Percentiles rank a stretch among this genome's conserved stretches.
phyloP scores from a whole-genome alignment of 768 basidiomycete species.

The Boletus reticulatus region DNA sequence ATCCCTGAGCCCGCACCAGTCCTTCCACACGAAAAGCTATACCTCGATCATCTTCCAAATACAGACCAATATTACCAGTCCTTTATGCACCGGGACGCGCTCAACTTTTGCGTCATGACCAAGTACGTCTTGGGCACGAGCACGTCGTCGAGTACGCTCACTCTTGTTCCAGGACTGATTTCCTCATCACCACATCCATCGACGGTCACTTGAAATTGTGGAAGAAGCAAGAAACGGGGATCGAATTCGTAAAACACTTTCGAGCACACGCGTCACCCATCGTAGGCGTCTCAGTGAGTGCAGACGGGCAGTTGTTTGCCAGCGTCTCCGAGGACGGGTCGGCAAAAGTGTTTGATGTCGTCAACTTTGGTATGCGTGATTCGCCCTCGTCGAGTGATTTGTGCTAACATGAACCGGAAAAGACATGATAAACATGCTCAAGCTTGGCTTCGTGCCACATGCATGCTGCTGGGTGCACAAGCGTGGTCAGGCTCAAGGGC shows the following conservation, averaged over 20 bases:
- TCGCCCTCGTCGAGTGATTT: background rate
- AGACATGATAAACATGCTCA: constrained; percentile 99
- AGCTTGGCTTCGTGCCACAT: constrained; percentile 80
- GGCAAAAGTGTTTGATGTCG: constrained; percentile 95
- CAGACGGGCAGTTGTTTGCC: constrained; percentile 90
- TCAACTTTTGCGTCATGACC: constrained; percentile 88
- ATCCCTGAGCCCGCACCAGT: constrained; percentile 45
- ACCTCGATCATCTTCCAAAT: constrained; percentile 87
- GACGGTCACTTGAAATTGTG: constrained; percentile 98
- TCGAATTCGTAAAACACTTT: constrained; percentile 99
- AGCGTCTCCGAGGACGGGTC: constrained; percentile 89
- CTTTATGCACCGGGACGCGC: constrained; percentile 94
- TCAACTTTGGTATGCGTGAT: constrained; percentile 85
- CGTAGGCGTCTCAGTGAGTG: constrained; percentile 77
- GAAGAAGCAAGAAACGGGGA: constrained; percentile 96
- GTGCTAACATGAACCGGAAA: background rate
- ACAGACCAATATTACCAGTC: constrained; percentile 95
- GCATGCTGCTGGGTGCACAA: constrained; percentile 95
- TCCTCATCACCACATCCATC: constrained; percentile 89
- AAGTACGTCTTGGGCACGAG: constrained; percentile 48
- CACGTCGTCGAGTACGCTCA: constrained; percentile 4
- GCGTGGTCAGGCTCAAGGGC: constrained; percentile 80
- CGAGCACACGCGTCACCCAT: constrained; percentile 86
- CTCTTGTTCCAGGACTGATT: constrained; percentile 69
- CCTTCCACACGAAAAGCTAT: constrained; percentile 89